These are phyloP conservation scores for Fabrea salina DNA, from an alignment of 169 alveolate species.

Conservation along the genomic window DNA sequence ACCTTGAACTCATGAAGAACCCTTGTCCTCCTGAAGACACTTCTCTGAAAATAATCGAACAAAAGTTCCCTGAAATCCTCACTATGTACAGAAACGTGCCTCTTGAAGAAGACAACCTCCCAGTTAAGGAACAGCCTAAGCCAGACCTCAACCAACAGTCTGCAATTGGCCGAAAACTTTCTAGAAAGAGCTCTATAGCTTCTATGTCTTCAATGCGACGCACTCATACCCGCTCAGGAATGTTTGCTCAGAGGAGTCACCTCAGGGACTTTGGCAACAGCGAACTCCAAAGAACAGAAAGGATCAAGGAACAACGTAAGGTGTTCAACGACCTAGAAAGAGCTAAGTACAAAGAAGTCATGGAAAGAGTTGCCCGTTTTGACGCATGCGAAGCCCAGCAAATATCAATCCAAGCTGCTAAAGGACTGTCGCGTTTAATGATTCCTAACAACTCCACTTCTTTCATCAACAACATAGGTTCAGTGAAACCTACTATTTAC, in stretches of 20 bases:
- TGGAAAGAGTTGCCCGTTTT: neutral
- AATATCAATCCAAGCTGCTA: neutral
- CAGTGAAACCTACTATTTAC: neutral
- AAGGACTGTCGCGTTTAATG: conserved; percentile 17
- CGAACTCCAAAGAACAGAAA: neutral
- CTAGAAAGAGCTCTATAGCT: conserved; percentile 28
- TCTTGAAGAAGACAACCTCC: conserved; percentile 1
- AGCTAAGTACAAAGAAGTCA: neutral
- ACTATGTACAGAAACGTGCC: neutral
- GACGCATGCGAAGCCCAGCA: neutral
- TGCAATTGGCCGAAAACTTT: neutral
- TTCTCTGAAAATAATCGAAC: neutral
- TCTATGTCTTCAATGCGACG: conserved; percentile 7
- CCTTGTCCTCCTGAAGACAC: neutral
- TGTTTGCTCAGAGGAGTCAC: neutral
- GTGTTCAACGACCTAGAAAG: neutral
- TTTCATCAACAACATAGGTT: conserved; percentile 7
- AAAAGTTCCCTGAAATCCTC: neutral
- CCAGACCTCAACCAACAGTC: neutral
- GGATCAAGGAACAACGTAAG: neutral
- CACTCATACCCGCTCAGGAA: neutral
- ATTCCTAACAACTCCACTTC: neutral
- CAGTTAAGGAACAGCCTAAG: neutral
- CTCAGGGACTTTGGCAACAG: neutral
- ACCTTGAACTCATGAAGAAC: neutral